A percentile compares a stretch with the other conserved stretches of the same genome.
phyloP scores from a whole-genome alignment of 768 basidiomycete genomes.

The Arthromyces matolae region DNA sequence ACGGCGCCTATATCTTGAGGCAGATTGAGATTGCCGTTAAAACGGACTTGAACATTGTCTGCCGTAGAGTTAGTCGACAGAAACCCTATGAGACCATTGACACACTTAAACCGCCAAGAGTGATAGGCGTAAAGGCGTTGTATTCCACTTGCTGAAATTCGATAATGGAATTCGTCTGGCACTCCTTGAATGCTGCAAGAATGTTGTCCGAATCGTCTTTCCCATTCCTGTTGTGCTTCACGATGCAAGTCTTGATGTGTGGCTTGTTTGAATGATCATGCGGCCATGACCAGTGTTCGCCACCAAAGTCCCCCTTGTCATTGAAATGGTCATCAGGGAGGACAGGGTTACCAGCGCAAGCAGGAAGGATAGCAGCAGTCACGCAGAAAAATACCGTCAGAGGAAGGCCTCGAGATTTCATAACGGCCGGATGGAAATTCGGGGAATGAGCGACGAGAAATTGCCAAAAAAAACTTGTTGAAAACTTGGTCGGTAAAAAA shows the following conservation, averaged over 20 bases:
- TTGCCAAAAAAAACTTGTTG: too few relatives aligned
- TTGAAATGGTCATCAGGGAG: too few relatives aligned
- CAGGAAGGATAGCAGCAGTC: too few relatives aligned
- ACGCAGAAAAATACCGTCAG: too few relatives aligned
- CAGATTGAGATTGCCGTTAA: conserved; percentile 42
- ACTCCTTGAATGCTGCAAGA: conserved; percentile 32
- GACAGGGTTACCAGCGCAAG: too few relatives aligned
- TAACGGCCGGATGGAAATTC: too few relatives aligned
- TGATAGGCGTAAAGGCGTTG: conserved; percentile 33
- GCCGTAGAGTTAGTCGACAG: background rate
- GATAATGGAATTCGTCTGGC: conserved; percentile 30
- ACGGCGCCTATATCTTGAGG: conserved; percentile 40
- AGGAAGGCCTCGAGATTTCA: too few relatives aligned
- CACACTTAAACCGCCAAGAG: conserved; percentile 30
- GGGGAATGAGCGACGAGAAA: too few relatives aligned
- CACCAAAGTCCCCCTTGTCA: too few relatives aligned
- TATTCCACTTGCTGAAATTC: conserved; percentile 33
- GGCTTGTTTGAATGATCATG: conserved; percentile 2
- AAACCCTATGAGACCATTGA: background rate
- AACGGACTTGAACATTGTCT: conserved; percentile 39
- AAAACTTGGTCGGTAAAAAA: too few relatives aligned
- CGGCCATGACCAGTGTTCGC: too few relatives aligned
- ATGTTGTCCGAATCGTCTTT: conserved; percentile 34
- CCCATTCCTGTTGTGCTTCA: conserved; percentile 24
- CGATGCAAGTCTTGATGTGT: conserved; percentile 22